A percentile compares a stretch with the other conserved stretches of the same genome.
phyloP scores from a whole-genome alignment of 2,329 filamentous ascomycete genomes.

The Fusarium keratoplasticum region DNA sequence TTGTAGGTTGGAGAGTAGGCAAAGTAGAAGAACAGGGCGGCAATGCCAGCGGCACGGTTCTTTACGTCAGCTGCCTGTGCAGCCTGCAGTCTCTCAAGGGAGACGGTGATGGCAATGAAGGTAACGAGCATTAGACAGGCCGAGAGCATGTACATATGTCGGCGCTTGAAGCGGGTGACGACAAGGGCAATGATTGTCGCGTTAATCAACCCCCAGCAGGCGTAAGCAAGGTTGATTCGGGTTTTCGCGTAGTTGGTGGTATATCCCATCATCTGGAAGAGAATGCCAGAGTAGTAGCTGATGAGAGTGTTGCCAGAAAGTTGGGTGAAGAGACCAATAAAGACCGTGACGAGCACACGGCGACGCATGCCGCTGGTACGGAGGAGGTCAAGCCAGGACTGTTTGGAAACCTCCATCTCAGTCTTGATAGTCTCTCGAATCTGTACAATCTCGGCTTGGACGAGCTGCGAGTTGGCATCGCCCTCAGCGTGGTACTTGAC shows the following conservation, averaged over 20 bases:
- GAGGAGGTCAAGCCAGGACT: conserved; percentile 64
- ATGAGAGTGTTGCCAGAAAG: conserved; percentile 61
- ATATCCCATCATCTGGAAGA: conserved; percentile 60
- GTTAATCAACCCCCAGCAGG: conserved; percentile 59
- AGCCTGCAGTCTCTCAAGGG: conserved; percentile 53
- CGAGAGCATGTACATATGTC: conserved; percentile 64
- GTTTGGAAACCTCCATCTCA: conserved; percentile 62
- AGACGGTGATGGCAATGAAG: conserved; percentile 68
- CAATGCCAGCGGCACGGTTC: conserved; percentile 24
- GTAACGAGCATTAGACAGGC: conserved; percentile 58
- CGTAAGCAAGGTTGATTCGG: conserved; percentile 58
- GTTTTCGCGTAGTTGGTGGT: conserved; percentile 56
- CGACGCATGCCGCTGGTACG: conserved; percentile 61
- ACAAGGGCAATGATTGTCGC: conserved; percentile 55
- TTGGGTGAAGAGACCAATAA: conserved; percentile 66
- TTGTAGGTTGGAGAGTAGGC: conserved; percentile 34
- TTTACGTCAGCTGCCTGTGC: conserved; percentile 27
- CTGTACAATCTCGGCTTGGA: conserved; percentile 70
- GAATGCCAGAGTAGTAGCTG: conserved; percentile 43
- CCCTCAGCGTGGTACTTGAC: conserved; percentile 64
- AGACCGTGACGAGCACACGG: conserved; percentile 59
- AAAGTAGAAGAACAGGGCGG: conserved; percentile 33
- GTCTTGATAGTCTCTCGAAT: conserved; percentile 68
- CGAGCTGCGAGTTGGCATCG: conserved; percentile 61
- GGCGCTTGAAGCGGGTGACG: conserved; percentile 59